These are phyloP conservation scores for Tricholomella constricta DNA, from an alignment of 768 basidiomycete genomes.

Conservation along the genomic window DNA sequence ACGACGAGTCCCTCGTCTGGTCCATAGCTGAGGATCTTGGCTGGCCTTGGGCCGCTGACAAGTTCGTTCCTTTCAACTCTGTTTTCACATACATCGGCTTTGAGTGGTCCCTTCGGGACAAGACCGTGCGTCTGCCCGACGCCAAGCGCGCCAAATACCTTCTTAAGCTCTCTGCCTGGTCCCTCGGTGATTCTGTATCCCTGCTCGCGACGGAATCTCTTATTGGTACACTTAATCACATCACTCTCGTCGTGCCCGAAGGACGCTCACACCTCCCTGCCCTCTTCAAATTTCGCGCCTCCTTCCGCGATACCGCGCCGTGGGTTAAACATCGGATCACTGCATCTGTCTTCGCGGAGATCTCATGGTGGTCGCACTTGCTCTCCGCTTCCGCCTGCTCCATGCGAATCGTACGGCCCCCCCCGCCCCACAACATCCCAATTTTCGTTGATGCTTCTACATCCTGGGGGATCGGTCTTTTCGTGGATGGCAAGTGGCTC, in stretches of 20 bases:
- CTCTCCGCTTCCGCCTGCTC: constrained; percentile 10
- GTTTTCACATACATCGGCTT: constrained; percentile 2
- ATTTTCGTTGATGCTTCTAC: constrained; percentile 37
- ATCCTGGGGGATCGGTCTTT: too few relatives aligned
- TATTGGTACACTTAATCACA: constrained; percentile 38
- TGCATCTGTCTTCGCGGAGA: constrained; percentile 15
- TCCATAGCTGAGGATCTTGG: background rate
- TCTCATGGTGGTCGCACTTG: constrained; percentile 28
- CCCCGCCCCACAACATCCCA: background rate
- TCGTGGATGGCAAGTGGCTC: constrained; percentile 15
- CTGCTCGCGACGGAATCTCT: constrained; percentile 25
- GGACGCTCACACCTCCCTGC: constrained; percentile 32
- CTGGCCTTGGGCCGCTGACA: background rate
- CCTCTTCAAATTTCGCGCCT: constrained; percentile 29
- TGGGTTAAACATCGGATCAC: constrained; percentile 19
- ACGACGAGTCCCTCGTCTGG: background rate
- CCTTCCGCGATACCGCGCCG: constrained; percentile 17
- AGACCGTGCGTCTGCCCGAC: background rate
- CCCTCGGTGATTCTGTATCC: constrained; percentile 4
- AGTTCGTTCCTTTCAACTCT: background rate
- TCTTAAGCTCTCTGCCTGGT: constrained; percentile 24
- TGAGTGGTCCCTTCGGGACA: background rate
- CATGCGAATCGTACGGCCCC: background rate
- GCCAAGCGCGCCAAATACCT: background rate
- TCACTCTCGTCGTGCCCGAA: constrained; percentile 28